Conservation (phyloP, 2,329 filamentous ascomycete species). For the Aspergillus quadrilineatus region DNA sequence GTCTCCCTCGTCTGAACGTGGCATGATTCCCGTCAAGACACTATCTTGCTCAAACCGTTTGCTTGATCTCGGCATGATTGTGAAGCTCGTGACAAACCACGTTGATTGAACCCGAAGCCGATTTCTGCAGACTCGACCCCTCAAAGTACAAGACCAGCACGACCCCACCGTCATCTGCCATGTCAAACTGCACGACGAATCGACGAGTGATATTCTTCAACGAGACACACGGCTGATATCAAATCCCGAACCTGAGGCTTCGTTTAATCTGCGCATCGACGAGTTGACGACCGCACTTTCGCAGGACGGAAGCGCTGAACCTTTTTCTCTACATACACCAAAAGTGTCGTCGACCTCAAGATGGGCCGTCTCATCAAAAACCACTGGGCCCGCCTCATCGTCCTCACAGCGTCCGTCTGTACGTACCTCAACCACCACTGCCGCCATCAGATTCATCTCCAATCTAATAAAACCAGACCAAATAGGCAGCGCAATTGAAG, state of each 20-base stretch:
- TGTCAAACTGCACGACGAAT: slow-evolving; percentile 14
- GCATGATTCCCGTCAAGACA: slow-evolving; percentile 7
- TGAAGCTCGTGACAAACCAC: slow-evolving; percentile 14
- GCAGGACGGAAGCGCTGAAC: slow-evolving; percentile 27
- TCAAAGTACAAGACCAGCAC: not conserved
- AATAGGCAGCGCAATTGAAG: slow-evolving; percentile 75
- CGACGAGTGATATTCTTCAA: slow-evolving; percentile 4
- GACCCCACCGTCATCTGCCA: slow-evolving; percentile 19
- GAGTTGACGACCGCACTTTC: slow-evolving; percentile 18
- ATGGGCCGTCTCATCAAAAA: slow-evolving; percentile 99
- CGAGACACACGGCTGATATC: slow-evolving; percentile 12
- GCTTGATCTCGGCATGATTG: slow-evolving; percentile 16
- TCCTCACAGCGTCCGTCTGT: slow-evolving; percentile 80
- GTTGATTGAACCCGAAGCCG: slow-evolving; percentile 2
- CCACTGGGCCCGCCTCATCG: slow-evolving; percentile 94
- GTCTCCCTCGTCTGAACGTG: not conserved
- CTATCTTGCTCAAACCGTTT: slow-evolving; percentile 3
- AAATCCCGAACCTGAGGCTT: not conserved
- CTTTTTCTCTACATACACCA: not conserved
- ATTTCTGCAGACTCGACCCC: not conserved
- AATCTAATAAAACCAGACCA: slow-evolving; percentile 63
- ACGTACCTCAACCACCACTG: slow-evolving; percentile 36
- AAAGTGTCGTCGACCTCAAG: slow-evolving; percentile 10
- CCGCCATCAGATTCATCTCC: not conserved
- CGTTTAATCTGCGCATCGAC: not conserved